Base-by-base conservation (phyloP, 371 early-diverging fungal genomes). In the Mortierella sp. region DNA sequence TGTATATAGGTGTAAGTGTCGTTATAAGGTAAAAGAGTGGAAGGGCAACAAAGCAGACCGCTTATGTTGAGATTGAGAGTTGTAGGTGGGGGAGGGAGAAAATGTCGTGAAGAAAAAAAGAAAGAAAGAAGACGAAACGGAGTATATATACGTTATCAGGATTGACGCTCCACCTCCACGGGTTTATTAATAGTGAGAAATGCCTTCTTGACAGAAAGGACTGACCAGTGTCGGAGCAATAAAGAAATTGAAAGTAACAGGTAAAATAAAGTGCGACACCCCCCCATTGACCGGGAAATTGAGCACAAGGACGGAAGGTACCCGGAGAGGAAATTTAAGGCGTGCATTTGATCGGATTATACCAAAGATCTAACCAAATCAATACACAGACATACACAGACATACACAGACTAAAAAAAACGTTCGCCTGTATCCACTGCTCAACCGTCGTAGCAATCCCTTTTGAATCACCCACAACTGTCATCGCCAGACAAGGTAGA, bases 21-120 rank as follows among this genome's bases (percentile, higher is more conserved):
- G 71, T 38, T 61, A 32, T 47, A 52, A n/a, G 32, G 40, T 1
- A 32, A 62, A 50, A 55, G 59, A 40, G 41, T 38, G 65, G 65
- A 60, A 61, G 47, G 62, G 66, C 60, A 66, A 60, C 36, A n/a
- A 38, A 52, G 64, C 58, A 15, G 28, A n/a, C 21, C 21, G 48
- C 45, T 36, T 47, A 33, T n/a, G 53, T 24, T 61, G 60, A 11
- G 43, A 61, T 32, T 16, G 11, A 22, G 59, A 40, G 40, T 24
- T 10, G n/a, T 7, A 15, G 60, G 38, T 1, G 36, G 40, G 41
- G 45, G 36, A 15, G 32, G 33, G 21, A 47, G 55, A 62, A 33
- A 43, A 43, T 41, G 62, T 41, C 48, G 58, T 57, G 50, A 63
- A 50, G 63, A 50, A 67, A 43, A 53, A 68, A 32, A 50, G n/a